Evolutionary conservation across 2,329 filamentous ascomycete genomes (phyloP), one percentile per base, ranked within the genome.

Genomic region (Apiospora pterosperma): DNA sequence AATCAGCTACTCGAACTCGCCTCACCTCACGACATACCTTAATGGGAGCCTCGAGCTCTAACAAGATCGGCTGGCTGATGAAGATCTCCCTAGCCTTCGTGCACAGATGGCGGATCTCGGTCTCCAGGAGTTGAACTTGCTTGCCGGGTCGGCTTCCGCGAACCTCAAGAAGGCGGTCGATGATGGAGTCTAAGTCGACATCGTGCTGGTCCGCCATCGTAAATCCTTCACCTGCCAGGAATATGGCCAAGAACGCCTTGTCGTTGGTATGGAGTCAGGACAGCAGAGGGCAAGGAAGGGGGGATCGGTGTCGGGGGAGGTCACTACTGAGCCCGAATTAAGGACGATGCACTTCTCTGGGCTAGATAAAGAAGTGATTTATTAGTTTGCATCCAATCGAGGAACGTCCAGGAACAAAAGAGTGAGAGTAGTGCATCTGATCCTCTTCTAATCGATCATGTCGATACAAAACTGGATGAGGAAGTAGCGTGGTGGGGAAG

Each of bases 21-120:
- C 5, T 55, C 28, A n/a, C 48, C 8, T 55, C 25, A 63, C 60
- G 64, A 34, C 85, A 74, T 85, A 97, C 95, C 93, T 99, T 99
- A 82, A 99, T 98, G 68, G 96, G 96, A 76, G 96, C 96, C 82
- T 98, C 96, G 61, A 99, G 88, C 84, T 99, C 96, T 71, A 99
- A 89, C 72, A 99, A 85, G 76, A 98, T 98, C 71, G 96, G 96
- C 84, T 99, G 96, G 68, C 94, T 97, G 81, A 99, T 98, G 85
- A 99, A 98, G 75, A 99, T 98, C 85, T 99, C 96, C 71, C 96
- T 91, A 69, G 95, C 94, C 85, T 98, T 98, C 78, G 95, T 97
- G 88, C 96, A 99, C 70, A 99, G 88, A 81, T 89, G 97, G 77
- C 95, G 91, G 73, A 99, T 99, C 84, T 98, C 96, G 67, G 92